These are phyloP conservation scores for Phytophthora capsici DNA, from an alignment of 352 stramenopile genomes.

Conservation along the genomic window DNA sequence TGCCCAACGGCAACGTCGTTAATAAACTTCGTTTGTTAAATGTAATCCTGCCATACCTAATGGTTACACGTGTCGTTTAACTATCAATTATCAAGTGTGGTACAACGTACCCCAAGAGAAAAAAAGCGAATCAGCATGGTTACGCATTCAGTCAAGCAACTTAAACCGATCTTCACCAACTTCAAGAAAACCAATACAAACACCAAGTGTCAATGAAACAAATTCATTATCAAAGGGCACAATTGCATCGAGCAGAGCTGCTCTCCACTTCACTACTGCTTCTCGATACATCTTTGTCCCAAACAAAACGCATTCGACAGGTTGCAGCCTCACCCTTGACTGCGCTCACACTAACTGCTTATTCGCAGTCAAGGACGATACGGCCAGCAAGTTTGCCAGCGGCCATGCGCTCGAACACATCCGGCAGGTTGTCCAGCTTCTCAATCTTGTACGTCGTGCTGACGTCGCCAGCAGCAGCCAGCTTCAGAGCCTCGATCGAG, in stretches of 20 bases:
- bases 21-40: too few species aligned
- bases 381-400: constrained; percentile 45
- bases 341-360: constrained; percentile 17
- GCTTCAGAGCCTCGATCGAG: constrained; percentile 57
- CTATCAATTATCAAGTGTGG: constrained; percentile 5
- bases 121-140: neutral
- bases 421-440: constrained; percentile 45
- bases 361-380: constrained; percentile 41
- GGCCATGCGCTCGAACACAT: constrained; percentile 55
- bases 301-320: constrained; percentile 20
- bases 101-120: neutral
- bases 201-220: constrained; percentile 19
- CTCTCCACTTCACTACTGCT: constrained; percentile 35
- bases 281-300: constrained; percentile 13
- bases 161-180: constrained; percentile 5
- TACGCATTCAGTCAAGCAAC: constrained; percentile 9
- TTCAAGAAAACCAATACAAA: constrained; percentile 18
- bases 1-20: too few species aligned
- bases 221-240: constrained; percentile 13
- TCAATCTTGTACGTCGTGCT: constrained; percentile 51
- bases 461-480: constrained; percentile 53
- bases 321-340: neutral
- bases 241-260: constrained; percentile 23
- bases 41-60: neutral
- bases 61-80: constrained; percentile 3